Evolutionary conservation across 371 early-diverging fungal species (phyloP), one percentile per base, ranked within the genome.

Genomic region (Actinomortierella wolfii): DNA sequence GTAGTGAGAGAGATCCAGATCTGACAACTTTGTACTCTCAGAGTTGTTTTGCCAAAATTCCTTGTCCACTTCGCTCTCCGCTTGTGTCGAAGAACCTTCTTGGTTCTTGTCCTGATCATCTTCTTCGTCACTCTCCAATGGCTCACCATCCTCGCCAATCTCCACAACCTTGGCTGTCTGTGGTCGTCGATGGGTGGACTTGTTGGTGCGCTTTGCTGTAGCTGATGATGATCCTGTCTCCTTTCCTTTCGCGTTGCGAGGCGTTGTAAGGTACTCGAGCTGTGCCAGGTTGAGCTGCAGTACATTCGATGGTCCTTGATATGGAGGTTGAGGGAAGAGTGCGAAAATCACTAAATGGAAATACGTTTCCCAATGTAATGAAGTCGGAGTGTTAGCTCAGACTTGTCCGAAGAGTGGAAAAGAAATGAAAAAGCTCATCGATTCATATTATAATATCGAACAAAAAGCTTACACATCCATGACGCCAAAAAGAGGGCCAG

Each of bases 281-380:
- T 71, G 66, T 1, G 73, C 46, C 2, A 62, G 51, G 45, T 58
- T 47, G 29, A 77, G 59, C 52, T 51, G 57, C 1, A 63, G 46
- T 23, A 68, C 51, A 14, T 66, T 73, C 23, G 81, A 81, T 8
- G 86, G 82, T 1, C 86, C 86, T 29, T 76, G 81, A 53, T 86
- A 86, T 64, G 85, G 76, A 15, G 86, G 86, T 39, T 84, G 86
- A 39, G 84, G 84, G 28, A 83, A 75, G 2, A 81, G 49, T 18
- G 80, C 76, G 17, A 83, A 86, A 29, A 86, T 53, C 0, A 61
- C 85, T 85, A 58, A 2, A 53, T 17, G 11, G 28, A 6, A 39
- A 23, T n/a, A 52, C 17, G 39, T 55, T 11, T 20, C 23, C 25
- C 39, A 17, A 18, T n/a, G 47, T 39, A 56, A 24, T 40, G 23